Evolutionary conservation across 2,329 filamentous ascomycete genomes (phyloP).

Genomic region (Phoma sp.): DNA sequence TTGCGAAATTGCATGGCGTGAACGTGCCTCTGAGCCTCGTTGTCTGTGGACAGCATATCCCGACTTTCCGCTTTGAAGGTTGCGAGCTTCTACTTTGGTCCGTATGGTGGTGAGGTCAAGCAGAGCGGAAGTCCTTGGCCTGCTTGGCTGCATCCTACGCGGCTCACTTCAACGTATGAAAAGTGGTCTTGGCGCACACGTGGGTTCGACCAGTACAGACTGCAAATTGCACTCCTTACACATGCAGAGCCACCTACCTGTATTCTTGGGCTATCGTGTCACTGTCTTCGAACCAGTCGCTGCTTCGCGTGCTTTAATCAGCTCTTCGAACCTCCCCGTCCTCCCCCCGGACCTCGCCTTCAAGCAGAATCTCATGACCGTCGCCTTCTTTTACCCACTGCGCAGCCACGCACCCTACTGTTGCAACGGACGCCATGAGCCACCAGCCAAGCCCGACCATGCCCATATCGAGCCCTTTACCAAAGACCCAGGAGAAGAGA

Average conservation of each 20-base stretch:
- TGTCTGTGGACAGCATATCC: not conserved
- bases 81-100: slow-evolving; percentile 14
- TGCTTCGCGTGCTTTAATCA: not conserved
- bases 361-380: slow-evolving; percentile 69
- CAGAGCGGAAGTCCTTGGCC: slow-evolving; percentile 5
- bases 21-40: slow-evolving; percentile 2
- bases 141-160: slow-evolving; percentile 16
- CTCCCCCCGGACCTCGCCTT: slow-evolving; percentile 63
- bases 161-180: slow-evolving; percentile 12
- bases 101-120: slow-evolving; percentile 12
- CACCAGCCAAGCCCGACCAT: slow-evolving; percentile 67
- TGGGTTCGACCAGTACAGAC: not conserved
- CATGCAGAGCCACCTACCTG: not conserved
- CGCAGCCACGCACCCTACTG: slow-evolving; percentile 59
- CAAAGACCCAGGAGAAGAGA: slow-evolving; percentile 66
- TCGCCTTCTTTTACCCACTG: slow-evolving; percentile 66
- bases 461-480: slow-evolving; percentile 62
- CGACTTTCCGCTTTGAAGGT: not conserved
- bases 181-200: slow-evolving; percentile 1
- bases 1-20: not conserved
- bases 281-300: not conserved
- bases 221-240: slow-evolving; percentile 1
- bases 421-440: slow-evolving; percentile 59
- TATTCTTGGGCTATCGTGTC: not conserved
- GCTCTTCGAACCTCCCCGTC: slow-evolving; percentile 30